A percentile compares a stretch with the other conserved stretches of the same genome.
Conservation (phyloP, 2,329 filamentous ascomycete genomes). For the Erysiphe pulchra region DNA sequence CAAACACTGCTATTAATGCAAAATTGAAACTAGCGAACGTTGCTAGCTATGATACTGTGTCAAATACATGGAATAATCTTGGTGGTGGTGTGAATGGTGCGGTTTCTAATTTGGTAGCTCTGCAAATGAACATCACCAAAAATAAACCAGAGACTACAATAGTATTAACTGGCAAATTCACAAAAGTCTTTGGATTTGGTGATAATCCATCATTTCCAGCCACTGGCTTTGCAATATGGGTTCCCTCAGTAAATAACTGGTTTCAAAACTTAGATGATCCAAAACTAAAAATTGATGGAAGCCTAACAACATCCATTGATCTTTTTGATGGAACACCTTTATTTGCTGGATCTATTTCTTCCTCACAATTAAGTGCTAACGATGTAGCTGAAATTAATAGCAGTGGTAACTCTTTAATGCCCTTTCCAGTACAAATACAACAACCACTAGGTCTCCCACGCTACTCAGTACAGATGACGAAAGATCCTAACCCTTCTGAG, state of each 20-base stretch:
- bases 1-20: slow-evolving; percentile 36
- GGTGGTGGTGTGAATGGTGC: slow-evolving; percentile 67
- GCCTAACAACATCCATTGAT: slow-evolving; percentile 44
- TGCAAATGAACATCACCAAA: slow-evolving; percentile 53
- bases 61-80: slow-evolving; percentile 49
- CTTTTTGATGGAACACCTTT: slow-evolving; percentile 34
- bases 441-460: slow-evolving; percentile 12
- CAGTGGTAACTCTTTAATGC: slow-evolving; percentile 20
- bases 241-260: slow-evolving; percentile 68
- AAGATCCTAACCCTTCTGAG: slow-evolving; percentile 27
- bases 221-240: slow-evolving; percentile 71
- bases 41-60: slow-evolving; percentile 45
- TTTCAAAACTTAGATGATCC: slow-evolving; percentile 47
- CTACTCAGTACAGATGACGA: not conserved
- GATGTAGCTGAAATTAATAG: slow-evolving; percentile 41
- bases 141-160: slow-evolving; percentile 46
- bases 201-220: slow-evolving; percentile 33
- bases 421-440: slow-evolving; percentile 30
- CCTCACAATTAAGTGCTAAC: slow-evolving; percentile 44
- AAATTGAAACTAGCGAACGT: slow-evolving; percentile 45
- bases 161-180: slow-evolving; percentile 59
- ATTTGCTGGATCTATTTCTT: slow-evolving; percentile 63
- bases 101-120: slow-evolving; percentile 48
- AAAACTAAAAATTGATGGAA: slow-evolving; percentile 42
- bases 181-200: slow-evolving; percentile 41